phyloP scores from a whole-genome alignment of 2,329 filamentous ascomycete genomes.

The Aspergillus chevalieri region DNA sequence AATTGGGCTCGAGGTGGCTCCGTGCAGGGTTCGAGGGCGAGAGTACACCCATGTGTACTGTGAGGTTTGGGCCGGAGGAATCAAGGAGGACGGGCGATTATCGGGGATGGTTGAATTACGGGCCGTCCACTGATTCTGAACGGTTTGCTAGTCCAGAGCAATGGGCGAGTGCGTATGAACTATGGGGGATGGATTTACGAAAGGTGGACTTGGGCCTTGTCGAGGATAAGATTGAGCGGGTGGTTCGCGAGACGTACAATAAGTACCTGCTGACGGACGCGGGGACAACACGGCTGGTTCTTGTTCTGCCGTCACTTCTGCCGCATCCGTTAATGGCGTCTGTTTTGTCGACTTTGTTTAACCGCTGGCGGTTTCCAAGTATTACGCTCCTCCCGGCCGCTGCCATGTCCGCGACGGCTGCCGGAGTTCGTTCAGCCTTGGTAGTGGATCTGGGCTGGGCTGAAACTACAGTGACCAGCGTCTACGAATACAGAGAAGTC shows the following conservation, averaged over 20 bases:
- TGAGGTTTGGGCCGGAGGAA: constrained; percentile 68
- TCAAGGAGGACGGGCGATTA: constrained; percentile 77
- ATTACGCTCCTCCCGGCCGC: constrained; percentile 75
- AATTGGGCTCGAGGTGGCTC: constrained; percentile 72
- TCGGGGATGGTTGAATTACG: constrained; percentile 58
- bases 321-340: constrained; percentile 73
- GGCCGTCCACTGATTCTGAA: constrained; percentile 43
- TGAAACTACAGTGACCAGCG: constrained; percentile 75
- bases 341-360: constrained; percentile 71
- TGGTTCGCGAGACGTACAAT: constrained; percentile 72
- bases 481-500: constrained; percentile 88
- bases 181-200: constrained; percentile 73
- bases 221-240: constrained; percentile 78
- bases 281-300: constrained; percentile 65
- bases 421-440: constrained; percentile 77
- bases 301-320: constrained; percentile 70
- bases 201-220: constrained; percentile 71
- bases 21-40: constrained; percentile 84
- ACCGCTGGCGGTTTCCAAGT: constrained; percentile 69
- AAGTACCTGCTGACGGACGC: constrained; percentile 59
- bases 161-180: constrained; percentile 52
- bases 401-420: constrained; percentile 66
- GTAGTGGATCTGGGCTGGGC: constrained; percentile 90
- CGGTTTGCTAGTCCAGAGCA: constrained; percentile 24
- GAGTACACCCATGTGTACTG: constrained; percentile 62